A percentile compares a stretch with the other conserved stretches of the same genome.
Conservation (phyloP, 805 yeast species). For the Ogataea chonburiensis region DNA sequence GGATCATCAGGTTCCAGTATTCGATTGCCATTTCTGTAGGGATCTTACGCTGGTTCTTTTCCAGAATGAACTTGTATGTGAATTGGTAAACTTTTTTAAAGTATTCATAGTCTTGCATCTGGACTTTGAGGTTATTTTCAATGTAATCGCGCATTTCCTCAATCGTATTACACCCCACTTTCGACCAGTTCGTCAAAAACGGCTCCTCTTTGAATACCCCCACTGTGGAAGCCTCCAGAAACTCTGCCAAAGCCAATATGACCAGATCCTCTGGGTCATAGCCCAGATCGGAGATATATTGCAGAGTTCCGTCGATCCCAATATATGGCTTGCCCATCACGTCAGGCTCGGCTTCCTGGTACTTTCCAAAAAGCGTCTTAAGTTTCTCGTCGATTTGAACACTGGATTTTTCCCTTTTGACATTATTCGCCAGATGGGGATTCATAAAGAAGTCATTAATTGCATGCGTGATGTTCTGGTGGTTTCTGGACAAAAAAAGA, state of each 20-base stretch:
- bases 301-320: slow-evolving; percentile 76
- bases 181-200: slow-evolving; percentile 61
- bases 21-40: slow-evolving; percentile 61
- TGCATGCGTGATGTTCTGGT: slow-evolving; percentile 21
- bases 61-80: slow-evolving; percentile 66
- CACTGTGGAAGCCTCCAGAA: slow-evolving; percentile 61
- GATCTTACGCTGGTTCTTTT: slow-evolving; percentile 56
- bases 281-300: slow-evolving; percentile 63
- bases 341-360: slow-evolving; percentile 27
- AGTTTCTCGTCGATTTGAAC: slow-evolving; percentile 20
- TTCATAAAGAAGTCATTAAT: slow-evolving; percentile 27
- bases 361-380: slow-evolving; percentile 35
- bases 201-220: slow-evolving; percentile 54
- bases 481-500: slow-evolving; percentile 33
- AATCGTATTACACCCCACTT: slow-evolving; percentile 32
- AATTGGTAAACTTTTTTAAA: slow-evolving; percentile 65
- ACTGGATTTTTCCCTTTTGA: slow-evolving; percentile 6
- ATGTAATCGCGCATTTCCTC: slow-evolving; percentile 48
- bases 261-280: slow-evolving; percentile 72
- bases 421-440: slow-evolving; percentile 16
- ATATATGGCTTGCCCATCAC: slow-evolving; percentile 39
- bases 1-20: slow-evolving; percentile 74
- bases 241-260: slow-evolving; percentile 68
- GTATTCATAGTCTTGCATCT: slow-evolving; percentile 37
- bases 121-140: slow-evolving; percentile 30